Evolutionary conservation across 2,329 filamentous ascomycete species (phyloP), one percentile per base, ranked within the genome.

Genomic region (Monosporascus sp.): DNA sequence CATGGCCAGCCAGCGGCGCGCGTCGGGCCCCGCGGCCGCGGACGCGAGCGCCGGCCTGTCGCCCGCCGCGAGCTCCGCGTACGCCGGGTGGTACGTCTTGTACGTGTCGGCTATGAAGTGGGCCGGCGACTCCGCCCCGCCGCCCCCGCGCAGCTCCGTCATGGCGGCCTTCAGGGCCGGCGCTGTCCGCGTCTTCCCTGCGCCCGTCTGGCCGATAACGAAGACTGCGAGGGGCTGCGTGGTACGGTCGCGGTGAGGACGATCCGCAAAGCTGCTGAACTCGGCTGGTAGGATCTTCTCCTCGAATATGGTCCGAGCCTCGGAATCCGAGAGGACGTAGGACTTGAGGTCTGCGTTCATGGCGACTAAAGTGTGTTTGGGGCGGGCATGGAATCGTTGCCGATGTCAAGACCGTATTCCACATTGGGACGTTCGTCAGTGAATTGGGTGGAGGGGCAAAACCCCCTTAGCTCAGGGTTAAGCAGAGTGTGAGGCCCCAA

Each of bases 31-130:
- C 3, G 73, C 70, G 5, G 72, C 72, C 0, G 69, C 60, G 3
- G 70, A 72, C 3, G 75, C 73, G 18, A 74, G 64, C 2, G 63
- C 55, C 4, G 72, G 69, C 9, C 54, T 54, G 1, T 59, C 51
- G 1, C 59, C 51, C 18, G 63, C 56, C 5, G 71, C 56, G 25
- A 74, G 65, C 3, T 50, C n/a, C 15, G 57, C 31, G 62, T 76
- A 77, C 18, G 65, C 55, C 0, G 76, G 76, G 62, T 78, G 75
- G 65, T 76, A 73, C 4, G 71, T 70, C 60, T 78, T 78, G 71
- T 76, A 77, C 22, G 72, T 73, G 68, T 78, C 75, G 51, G 75
- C 74, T 52, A 78, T 72, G 57, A 78, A 70, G 65, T 78, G 75
- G 18, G 67, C 69, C 46, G 53, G 51, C 17, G 64, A 54, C 22